These are phyloP conservation scores for Boletus semigastroideus DNA, from an alignment of 1,284 basidiomycete species.

Conservation along the genomic window DNA sequence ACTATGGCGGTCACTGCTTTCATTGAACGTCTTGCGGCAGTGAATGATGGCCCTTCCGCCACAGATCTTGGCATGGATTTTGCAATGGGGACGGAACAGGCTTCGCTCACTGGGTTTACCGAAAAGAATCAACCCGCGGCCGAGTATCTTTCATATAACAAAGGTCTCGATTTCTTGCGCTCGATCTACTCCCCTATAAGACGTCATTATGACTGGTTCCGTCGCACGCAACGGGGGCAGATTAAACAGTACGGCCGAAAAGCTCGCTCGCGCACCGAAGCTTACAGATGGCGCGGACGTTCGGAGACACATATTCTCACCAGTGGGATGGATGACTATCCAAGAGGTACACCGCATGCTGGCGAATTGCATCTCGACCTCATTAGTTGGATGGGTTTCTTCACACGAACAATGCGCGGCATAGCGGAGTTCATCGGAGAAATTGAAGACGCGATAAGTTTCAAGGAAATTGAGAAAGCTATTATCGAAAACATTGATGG, in stretches of 20 bases:
- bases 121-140: conserved; percentile 36
- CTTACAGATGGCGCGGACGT: conserved; percentile 93
- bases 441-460: conserved; percentile 76
- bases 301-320: conserved; percentile 86
- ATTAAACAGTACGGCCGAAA: conserved; percentile 86
- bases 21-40: conserved; percentile 68
- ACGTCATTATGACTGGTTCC: conserved; percentile 94
- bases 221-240: conserved; percentile 88
- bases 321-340: conserved; percentile 95
- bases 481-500: conserved; percentile 88
- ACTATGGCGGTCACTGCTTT: conserved; percentile 89
- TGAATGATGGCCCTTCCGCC: conserved; percentile 45
- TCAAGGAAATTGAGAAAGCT: conserved; percentile 72
- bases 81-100: conserved; percentile 47
- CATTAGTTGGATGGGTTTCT: conserved; percentile 95
- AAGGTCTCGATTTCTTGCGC: conserved; percentile 68
- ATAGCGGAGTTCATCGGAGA: conserved; percentile 84
- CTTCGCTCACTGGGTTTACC: conserved; percentile 38
- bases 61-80: conserved; percentile 67
- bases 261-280: conserved; percentile 84
- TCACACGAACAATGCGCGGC: conserved; percentile 84
- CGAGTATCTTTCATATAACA: conserved; percentile 56
- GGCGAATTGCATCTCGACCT: conserved; percentile 93
- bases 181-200: conserved; percentile 84
- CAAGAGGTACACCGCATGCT: conserved; percentile 80